These are phyloP conservation scores for Conticribra guillardii DNA, from an alignment of 108 stramenopile genomes.

Conservation along the genomic window DNA sequence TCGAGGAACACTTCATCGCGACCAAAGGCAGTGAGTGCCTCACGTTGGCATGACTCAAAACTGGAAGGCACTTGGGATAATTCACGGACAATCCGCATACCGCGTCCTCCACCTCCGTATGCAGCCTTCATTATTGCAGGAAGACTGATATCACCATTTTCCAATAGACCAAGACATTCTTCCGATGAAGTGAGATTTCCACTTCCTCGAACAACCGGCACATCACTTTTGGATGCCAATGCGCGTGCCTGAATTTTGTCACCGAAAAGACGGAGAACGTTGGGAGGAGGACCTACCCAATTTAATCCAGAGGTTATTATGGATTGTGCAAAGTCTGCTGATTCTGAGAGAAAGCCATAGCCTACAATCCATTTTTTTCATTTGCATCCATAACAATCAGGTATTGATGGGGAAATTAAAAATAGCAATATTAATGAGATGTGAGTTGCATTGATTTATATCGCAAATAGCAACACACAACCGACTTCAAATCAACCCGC, in stretches of 20 bases:
- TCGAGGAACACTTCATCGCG: slow-evolving; percentile 86
- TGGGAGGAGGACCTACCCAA: slow-evolving; percentile 88
- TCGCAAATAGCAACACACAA: no score
- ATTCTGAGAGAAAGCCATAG: slow-evolving; percentile 93
- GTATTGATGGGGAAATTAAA: no score
- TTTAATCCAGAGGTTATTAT: slow-evolving; percentile 55
- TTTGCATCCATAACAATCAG: no score
- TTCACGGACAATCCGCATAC: slow-evolving; percentile 92
- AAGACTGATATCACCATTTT: slow-evolving; percentile 25
- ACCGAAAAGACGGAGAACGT: slow-evolving; percentile 82
- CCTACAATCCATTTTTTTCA: no score
- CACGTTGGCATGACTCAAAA: slow-evolving; percentile 70
- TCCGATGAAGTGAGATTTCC: slow-evolving; percentile 45
- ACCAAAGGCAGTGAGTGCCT: slow-evolving; percentile 81
- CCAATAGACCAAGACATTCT: slow-evolving; percentile 40
- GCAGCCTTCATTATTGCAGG: slow-evolving; percentile 72
- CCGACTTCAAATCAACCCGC: no score
- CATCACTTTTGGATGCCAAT: slow-evolving; percentile 70
- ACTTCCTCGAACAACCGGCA: slow-evolving; percentile 92
- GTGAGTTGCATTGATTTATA: no score
- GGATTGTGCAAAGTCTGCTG: slow-evolving; percentile 78
- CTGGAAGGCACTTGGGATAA: slow-evolving; percentile 60
- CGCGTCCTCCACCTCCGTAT: slow-evolving; percentile 94
- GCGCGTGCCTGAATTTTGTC: slow-evolving; percentile 88
- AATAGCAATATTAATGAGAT: no score